Evolutionary conservation across 495 filamentous ascomycete genomes (phyloP).

Genomic region (Podospora appendiculata): DNA sequence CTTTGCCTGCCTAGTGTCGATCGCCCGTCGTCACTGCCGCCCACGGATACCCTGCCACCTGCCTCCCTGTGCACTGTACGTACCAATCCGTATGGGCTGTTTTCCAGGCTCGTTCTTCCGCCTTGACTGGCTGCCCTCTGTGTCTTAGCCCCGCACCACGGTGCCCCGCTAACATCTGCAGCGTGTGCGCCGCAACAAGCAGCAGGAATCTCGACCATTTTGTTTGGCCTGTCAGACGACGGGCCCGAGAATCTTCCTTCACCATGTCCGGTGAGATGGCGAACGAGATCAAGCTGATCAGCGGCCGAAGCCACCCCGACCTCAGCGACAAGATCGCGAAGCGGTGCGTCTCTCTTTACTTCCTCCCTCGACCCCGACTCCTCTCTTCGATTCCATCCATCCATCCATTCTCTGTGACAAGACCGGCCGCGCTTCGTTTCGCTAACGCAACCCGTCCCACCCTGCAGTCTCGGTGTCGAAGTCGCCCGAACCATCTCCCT

Average conservation of each 20-base stretch:
- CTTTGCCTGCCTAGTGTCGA: no score
- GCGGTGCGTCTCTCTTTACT: conserved; percentile 47
- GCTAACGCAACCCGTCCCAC: no score
- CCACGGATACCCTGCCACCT: neutral
- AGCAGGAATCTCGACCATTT: neutral
- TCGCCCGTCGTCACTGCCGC: no score
- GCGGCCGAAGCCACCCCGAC: conserved; percentile 90
- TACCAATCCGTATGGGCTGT: no score
- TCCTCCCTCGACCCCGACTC: no score
- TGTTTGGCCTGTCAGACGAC: conserved; percentile 12
- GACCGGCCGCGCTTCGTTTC: neutral
- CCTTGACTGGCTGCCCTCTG: neutral
- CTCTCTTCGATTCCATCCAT: neutral
- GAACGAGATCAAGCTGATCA: conserved; percentile 94
- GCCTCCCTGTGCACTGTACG: neutral
- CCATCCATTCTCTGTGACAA: neutral
- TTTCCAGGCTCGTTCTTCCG: no score
- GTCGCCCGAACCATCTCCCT: conserved; percentile 89
- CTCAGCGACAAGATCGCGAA: conserved; percentile 86
- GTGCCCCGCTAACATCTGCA: neutral
- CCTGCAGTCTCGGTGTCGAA: conserved; percentile 79
- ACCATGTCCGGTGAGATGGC: conserved; percentile 42
- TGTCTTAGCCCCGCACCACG: conserved; percentile 11
- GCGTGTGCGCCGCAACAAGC: neutral
- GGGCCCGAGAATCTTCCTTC: conserved; percentile 1